Base-by-base conservation (phyloP, 2,329 filamentous ascomycete species). In the Stachybotrys elegans region DNA sequence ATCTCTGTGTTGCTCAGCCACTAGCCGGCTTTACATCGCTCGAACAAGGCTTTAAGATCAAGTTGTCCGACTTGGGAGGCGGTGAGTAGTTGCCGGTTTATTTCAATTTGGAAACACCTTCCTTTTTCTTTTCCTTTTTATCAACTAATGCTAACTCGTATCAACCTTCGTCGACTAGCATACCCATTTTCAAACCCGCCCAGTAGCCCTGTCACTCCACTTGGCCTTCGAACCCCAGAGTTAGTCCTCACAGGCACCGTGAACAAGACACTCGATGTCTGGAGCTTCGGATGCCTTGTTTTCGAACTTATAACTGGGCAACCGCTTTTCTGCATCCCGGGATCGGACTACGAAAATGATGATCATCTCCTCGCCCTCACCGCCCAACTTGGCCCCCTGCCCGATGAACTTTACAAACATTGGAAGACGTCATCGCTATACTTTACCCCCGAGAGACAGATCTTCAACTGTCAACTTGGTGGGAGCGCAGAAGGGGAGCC, bases 201-300 rank as follows among this genome's bases (percentile, higher is more conserved):
- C 12, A 7, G 22, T n/a, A 57, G 54, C 38, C 41, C 40, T 14
- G 14, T 57, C 16, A 53, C 42, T 27, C 57, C 58, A 32, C 39
- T 39, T 35, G 55, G 57, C 31, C 57, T 60, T 36, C 54, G 56
- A 22, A 34, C 59, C 39, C 57, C 58, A 3, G 60, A 61, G 49
- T 40, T 57, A 32, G 38, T 62, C n/a, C 51, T 63, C 34, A 40
- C 43, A 9, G 51, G 55, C 20, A 38, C 43, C 1, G 44, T 59
- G 9, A 39, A 55, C 42, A 48, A 51, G 32, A 51, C 50, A 4
- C 37, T 56, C 5, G 58, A 59, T 35, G 37, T 61, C 21, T 63
- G 58, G 59, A 60, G 57, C 42, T 63, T 61, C 25, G 55, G 59
- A 40, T 61, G 57, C 35, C 57, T 62, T 42, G 25, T 59, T 16